These are phyloP conservation scores for Salvia sclarea DNA, from an alignment of 305 asterid species.

Conservation along the genomic window DNA sequence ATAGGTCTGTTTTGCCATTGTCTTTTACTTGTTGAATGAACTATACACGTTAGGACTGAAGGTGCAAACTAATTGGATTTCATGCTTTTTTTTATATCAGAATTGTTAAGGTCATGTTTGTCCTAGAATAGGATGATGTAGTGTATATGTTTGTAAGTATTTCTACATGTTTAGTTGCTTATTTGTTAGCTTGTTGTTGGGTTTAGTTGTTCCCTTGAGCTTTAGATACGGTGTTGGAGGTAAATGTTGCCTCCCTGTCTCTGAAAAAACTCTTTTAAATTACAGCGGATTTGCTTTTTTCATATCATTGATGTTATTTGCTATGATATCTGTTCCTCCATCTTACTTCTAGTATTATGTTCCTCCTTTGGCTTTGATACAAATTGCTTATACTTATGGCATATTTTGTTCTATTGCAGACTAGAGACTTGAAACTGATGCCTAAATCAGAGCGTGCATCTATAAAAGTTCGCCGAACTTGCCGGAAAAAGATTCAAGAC, in stretches of 20 bases:
- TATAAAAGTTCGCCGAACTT: slow-evolving; percentile 62
- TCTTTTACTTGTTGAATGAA: background rate
- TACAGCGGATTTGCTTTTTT: background rate
- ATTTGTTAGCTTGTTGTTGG: background rate
- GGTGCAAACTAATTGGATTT: slow-evolving; percentile 2
- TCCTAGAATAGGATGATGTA: background rate
- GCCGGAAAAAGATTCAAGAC: slow-evolving; percentile 78
- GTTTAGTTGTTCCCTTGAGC: background rate
- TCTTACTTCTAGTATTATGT: background rate
- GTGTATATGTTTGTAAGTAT: background rate
- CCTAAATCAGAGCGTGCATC: slow-evolving; percentile 54
- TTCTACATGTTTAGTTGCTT: background rate
- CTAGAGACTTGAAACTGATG: slow-evolving; percentile 72
- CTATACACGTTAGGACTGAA: background rate
- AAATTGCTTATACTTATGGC: slow-evolving; percentile 1
- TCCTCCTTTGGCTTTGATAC: background rate
- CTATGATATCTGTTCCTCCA: background rate
- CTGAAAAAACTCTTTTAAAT: background rate
- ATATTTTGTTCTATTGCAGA: slow-evolving; percentile 45
- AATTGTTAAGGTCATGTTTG: background rate
- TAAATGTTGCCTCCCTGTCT: background rate
- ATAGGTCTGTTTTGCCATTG: background rate
- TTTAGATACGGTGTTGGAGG: background rate
- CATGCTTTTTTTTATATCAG: background rate
- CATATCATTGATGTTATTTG: too few relatives aligned